Percentiles rank a stretch among this genome's conserved stretches.
Evolutionary conservation across 257 asterid genomes (phyloP).

Genomic region (Solanum corneliomulleri): DNA sequence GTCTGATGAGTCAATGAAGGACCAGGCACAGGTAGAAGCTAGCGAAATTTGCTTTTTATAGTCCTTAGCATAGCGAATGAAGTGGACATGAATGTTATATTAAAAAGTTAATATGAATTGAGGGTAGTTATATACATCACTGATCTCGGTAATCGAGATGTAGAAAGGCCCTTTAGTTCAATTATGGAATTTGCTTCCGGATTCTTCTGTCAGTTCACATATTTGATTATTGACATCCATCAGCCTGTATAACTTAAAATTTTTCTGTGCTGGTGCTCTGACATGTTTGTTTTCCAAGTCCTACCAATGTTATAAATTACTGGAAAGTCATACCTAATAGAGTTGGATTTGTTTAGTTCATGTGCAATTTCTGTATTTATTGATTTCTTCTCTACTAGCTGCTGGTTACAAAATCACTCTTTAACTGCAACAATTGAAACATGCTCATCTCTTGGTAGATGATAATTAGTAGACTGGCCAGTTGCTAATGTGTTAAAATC

Average conservation of each 20-base stretch:
- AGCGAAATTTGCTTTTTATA: not conserved
- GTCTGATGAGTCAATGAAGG: slow-evolving; percentile 94
- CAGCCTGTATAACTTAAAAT: not conserved
- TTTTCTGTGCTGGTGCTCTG: not conserved
- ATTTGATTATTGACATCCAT: not conserved
- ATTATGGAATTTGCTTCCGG: not conserved
- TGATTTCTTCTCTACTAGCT: not conserved
- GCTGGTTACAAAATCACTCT: not conserved
- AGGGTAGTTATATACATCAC: not conserved
- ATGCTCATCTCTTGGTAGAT: not conserved
- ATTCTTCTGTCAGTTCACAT: not conserved
- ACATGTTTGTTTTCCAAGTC: not conserved
- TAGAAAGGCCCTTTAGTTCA: not conserved
- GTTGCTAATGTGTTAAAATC: not conserved
- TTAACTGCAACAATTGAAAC: not conserved
- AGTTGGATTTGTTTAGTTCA: not conserved
- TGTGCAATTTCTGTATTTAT: not conserved
- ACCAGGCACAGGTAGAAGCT: slow-evolving; percentile 92
- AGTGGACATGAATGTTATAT: not conserved
- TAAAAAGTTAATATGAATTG: not conserved
- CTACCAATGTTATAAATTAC: not conserved
- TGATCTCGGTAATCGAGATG: not conserved
- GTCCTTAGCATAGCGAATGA: not conserved
- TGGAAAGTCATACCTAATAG: not conserved
- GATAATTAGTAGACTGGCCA: not conserved